Base-by-base conservation (phyloP, 768 basidiomycete genomes). In the Cystobasidium ongulense region DNA sequence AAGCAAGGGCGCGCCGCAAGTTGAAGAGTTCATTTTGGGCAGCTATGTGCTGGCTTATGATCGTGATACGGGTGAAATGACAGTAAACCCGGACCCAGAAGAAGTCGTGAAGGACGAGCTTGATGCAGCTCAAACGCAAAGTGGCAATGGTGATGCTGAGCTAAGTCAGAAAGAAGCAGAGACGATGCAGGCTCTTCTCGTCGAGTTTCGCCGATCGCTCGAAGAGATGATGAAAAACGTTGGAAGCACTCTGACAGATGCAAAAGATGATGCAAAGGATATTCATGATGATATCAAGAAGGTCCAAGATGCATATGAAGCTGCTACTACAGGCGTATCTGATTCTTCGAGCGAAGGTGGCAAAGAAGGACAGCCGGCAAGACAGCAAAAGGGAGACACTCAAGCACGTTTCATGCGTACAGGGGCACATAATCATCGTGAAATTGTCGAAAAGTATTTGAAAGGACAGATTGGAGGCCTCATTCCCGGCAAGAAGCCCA, bases 21-120 rank as follows among this genome's bases (percentile, higher is more conserved):
- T 39, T 15, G 66, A 41, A 36, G 66, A 50, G 21, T 25, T 33
- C 25, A 52, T 52, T 15, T 29, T 68, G 13, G 66, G 43, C 46
- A 68, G 46, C 66, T 57, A 41, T 31, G 38, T 68, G 7, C 66
- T 68, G 4, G 66, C 46, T 50, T 43, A 43, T 52, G 66, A 68
- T 36, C 39, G 35, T 15, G 27, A 5, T 11, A 68, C 59, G 5
- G 53, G 53, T 2, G 31, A 57, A 27, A 50, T 68, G 38, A 52
- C 46, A 29, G 25, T 57, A 21, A 27, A 50, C 15, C 43, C 43
- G 11, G 66, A 68, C 23, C 18, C 36, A 2, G 46, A 27, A 36
- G 66, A 27, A 4, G 25, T 68, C 11, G 29, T 29, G 13, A 52
- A 65, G 25, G 46, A 50, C 46, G 46, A 50, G 21, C 63, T 39